A percentile compares a stretch with the other conserved stretches of the same genome.
Evolutionary conservation across 805 yeast species (phyloP).

Genomic region (Saturnispora sekii): DNA sequence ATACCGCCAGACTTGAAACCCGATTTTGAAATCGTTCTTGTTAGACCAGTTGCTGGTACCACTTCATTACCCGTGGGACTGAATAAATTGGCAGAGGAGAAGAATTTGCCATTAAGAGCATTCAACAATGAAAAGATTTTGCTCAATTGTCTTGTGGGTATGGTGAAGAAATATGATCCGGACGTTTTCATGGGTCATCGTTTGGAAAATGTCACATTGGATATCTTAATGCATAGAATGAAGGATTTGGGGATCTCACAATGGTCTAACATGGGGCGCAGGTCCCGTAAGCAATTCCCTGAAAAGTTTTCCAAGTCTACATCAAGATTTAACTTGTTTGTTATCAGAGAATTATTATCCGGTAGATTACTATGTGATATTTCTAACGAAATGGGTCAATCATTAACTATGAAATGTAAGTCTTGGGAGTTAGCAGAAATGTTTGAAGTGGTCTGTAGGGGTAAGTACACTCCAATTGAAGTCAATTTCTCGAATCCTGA

Average conservation of each 20-base stretch:
- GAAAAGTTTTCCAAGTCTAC: constrained; percentile 51
- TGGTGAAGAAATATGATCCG: constrained; percentile 70
- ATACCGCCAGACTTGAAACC: constrained; percentile 53
- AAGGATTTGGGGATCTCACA: constrained; percentile 60
- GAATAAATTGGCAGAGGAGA: constrained; percentile 46
- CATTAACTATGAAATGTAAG: constrained; percentile 83
- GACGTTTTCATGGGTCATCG: constrained; percentile 87
- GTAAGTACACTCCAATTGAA: constrained; percentile 53
- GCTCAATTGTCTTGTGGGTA: constrained; percentile 63
- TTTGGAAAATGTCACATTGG: constrained; percentile 68
- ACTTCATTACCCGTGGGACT: constrained; percentile 69
- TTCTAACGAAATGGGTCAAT: constrained; percentile 90
- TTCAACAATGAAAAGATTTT: constrained; percentile 69
- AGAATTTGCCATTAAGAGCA: constrained; percentile 40
- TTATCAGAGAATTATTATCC: constrained; percentile 60
- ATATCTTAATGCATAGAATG: constrained; percentile 74
- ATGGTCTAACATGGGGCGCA: constrained; percentile 80
- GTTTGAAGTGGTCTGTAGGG: constrained; percentile 70
- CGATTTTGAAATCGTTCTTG: constrained; percentile 55
- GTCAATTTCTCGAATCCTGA: constrained; percentile 61
- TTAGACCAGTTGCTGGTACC: constrained; percentile 64
- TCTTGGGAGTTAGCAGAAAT: constrained; percentile 91
- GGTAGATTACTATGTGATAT: constrained; percentile 90
- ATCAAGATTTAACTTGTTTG: constrained; percentile 36
- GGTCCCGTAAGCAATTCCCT: constrained; percentile 71